Percentiles rank a stretch among this genome's conserved stretches.
Conservation (phyloP, 768 basidiomycete species). For the Lentinula raphanica region DNA sequence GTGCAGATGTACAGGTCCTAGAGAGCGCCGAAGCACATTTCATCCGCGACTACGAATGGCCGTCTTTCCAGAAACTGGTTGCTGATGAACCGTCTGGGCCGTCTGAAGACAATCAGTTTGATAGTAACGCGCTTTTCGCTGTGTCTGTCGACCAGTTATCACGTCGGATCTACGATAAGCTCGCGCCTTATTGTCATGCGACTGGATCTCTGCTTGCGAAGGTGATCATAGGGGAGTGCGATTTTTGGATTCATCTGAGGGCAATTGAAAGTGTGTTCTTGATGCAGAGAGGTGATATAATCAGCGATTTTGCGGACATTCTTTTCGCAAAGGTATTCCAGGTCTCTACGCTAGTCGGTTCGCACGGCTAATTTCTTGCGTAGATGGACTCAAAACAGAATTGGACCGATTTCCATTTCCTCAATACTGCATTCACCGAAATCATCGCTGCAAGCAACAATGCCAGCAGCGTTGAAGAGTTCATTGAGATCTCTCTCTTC, state of each 20-base stretch:
- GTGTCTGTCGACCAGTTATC: constrained; percentile 61
- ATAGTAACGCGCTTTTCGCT: constrained; percentile 26
- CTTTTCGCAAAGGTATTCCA: constrained; percentile 63
- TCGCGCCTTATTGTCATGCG: constrained; percentile 50
- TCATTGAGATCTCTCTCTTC: constrained; percentile 66
- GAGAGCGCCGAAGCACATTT: constrained; percentile 13
- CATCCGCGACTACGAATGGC: constrained; percentile 30
- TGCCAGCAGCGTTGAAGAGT: constrained; percentile 35
- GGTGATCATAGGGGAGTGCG: constrained; percentile 65
- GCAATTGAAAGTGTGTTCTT: constrained; percentile 67
- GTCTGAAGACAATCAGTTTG: not conserved
- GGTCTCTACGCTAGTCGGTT: not conserved
- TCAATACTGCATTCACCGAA: constrained; percentile 74
- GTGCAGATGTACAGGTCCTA: constrained; percentile 13
- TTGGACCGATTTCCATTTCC: constrained; percentile 81
- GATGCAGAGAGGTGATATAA: constrained; percentile 73
- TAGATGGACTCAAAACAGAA: constrained; percentile 71
- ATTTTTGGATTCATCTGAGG: constrained; percentile 53
- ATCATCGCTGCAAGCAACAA: constrained; percentile 44
- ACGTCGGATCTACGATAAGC: constrained; percentile 54
- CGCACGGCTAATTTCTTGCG: not conserved
- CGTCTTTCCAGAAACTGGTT: constrained; percentile 14
- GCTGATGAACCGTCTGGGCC: not conserved
- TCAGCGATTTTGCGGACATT: constrained; percentile 69
- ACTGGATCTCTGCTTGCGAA: constrained; percentile 48